Base-by-base conservation (phyloP, 495 filamentous ascomycete species). In the Penicillium egyptiacum region DNA sequence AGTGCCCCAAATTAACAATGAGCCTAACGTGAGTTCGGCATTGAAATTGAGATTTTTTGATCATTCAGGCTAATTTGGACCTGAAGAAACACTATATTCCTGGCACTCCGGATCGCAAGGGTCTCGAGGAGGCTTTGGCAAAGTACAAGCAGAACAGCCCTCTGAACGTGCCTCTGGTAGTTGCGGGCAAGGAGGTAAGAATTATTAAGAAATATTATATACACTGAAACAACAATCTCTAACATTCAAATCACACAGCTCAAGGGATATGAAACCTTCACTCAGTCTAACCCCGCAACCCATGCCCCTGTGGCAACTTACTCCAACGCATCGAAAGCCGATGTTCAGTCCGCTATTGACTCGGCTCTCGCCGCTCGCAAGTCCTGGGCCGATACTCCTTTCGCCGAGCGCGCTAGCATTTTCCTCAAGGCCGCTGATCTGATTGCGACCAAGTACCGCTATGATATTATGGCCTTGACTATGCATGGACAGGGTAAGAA, bases 401-500 rank as follows among this genome's bases (percentile, higher is more conserved):
- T 97, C 62, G 83, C 88, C 23, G 91, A 96, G 72, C 83, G 92
- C 47, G 92, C 92, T n/a, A 90, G 92, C 57, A 77, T 97, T 60
- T 97, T 97, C 76, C 82, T 97, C 43, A 96, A 96, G 76, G 92
- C 92, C 1, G 92, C 92, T 11, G 92, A 96, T 67, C 75, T 97
- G 54, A 86, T 97, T 64, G 77, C 89, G 33, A 86, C 83, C 58
- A 96, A 96, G 73, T 96, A 97, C 76, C 83, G 92, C 62, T 95
- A 95, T 70, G 89, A 94, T 56, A 78, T 97, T 54, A 92, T 96
- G 88, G 92, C 92, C 7, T 82, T 91, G 37, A 97, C 92, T 8
- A 96, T 97, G 82, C 79, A 96, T 22, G 92, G 92, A 30, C 92
- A 97, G 72, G 92, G 92, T 59, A 97, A 97, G 81, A 96, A 96